These are phyloP conservation scores for Lupinus albus DNA, from an alignment of 306 rosid species.

Conservation along the genomic window DNA sequence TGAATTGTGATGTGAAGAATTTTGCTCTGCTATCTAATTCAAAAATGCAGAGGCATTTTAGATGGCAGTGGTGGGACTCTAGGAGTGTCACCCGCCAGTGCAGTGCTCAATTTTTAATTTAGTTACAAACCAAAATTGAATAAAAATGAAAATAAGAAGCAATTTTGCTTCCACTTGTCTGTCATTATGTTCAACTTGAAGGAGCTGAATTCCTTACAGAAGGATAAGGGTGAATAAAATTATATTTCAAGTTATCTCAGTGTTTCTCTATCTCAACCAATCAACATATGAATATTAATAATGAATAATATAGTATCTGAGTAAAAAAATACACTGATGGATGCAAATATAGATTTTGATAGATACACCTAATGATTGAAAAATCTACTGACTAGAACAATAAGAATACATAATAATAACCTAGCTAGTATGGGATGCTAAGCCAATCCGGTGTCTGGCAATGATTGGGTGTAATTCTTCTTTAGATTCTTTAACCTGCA, in stretches of 20 bases:
- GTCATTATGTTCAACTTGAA: slow-evolving; percentile 1
- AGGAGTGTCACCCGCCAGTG: slow-evolving; percentile 44
- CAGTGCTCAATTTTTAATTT: neutral
- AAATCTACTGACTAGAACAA: no score
- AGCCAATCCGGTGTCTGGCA: slow-evolving; percentile 35
- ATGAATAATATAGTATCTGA: no score
- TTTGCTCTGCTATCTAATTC: slow-evolving; percentile 42
- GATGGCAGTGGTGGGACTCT: slow-evolving; percentile 53
- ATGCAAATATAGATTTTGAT: no score
- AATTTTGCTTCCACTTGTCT: slow-evolving; percentile 10
- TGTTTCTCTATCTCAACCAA: neutral
- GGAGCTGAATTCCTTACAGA: no score
- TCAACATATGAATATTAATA: no score
- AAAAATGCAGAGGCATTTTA: slow-evolving; percentile 38
- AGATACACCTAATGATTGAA: no score
- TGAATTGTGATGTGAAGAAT: slow-evolving; percentile 28
- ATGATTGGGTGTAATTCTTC: slow-evolving; percentile 33
- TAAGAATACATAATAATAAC: no score
- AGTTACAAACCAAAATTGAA: neutral
- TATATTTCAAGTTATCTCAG: neutral
- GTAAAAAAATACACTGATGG: no score
- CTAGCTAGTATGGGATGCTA: no score
- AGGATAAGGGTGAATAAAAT: slow-evolving; percentile 32
- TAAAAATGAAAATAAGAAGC: neutral
- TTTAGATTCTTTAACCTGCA: no score